Conservation (phyloP, 2,329 filamentous ascomycete species). For the Camillea tinctor region DNA sequence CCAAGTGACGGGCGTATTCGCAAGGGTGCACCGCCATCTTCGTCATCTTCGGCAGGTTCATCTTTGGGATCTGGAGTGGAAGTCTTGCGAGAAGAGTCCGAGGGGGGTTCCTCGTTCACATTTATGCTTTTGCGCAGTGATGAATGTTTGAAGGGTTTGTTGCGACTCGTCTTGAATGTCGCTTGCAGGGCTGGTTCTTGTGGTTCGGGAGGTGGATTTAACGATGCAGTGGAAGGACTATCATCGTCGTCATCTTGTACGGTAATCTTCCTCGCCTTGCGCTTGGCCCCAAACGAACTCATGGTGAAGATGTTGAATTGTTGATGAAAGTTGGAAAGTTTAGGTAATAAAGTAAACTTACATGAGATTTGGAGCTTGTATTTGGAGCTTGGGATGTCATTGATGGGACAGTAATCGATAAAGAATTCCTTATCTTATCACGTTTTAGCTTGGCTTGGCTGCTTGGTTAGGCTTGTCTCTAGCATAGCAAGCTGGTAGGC, state of each 20-base stretch:
- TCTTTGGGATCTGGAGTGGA: slow-evolving; percentile 19
- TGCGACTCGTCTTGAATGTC: slow-evolving; percentile 42
- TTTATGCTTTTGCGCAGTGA: slow-evolving; percentile 57
- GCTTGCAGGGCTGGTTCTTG: slow-evolving; percentile 38
- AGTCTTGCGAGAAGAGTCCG: slow-evolving; percentile 17
- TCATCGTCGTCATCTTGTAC: slow-evolving; percentile 61
- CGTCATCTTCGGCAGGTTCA: slow-evolving; percentile 37
- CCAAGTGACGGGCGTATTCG: slow-evolving; percentile 49
- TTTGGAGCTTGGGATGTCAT: not conserved
- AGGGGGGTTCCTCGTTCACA: slow-evolving; percentile 38
- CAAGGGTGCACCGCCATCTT: slow-evolving; percentile 46
- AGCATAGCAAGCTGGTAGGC: too few relatives aligned
- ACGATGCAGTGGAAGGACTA: slow-evolving; percentile 15
- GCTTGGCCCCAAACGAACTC: slow-evolving; percentile 56
- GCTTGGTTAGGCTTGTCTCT: too few relatives aligned
- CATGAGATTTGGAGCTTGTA: too few relatives aligned
- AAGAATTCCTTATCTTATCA: slow-evolving; percentile 24
- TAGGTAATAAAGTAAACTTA: too few relatives aligned
- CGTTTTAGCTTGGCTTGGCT: not conserved
- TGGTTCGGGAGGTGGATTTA: slow-evolving; percentile 26
- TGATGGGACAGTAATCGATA: slow-evolving; percentile 26
- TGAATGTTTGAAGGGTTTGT: slow-evolving; percentile 58
- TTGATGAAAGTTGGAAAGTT: not conserved
- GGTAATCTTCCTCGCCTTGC: slow-evolving; percentile 76
- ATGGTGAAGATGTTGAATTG: slow-evolving; percentile 36